A percentile compares a stretch with the other conserved stretches of the same genome.
Evolutionary conservation across 176 grass and related monocot species (phyloP).

Genomic region (Ampelocalamus luodianensis): DNA sequence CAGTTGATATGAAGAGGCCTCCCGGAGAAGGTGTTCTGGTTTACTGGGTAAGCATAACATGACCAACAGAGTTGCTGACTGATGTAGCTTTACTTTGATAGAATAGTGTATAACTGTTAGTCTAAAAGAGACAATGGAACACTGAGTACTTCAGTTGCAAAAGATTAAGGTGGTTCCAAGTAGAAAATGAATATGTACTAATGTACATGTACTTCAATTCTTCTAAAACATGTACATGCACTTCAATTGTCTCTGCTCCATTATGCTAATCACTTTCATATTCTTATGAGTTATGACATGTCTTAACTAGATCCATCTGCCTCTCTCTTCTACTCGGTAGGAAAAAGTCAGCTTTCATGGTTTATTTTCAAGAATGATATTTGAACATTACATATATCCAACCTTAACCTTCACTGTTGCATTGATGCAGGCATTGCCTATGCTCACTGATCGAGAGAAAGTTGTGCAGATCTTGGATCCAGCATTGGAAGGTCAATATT

Average conservation of each 20-base stretch:
- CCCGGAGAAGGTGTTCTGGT: slow-evolving; percentile 90
- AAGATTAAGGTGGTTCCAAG: not conserved
- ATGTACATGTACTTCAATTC: slow-evolving; percentile 13
- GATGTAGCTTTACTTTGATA: slow-evolving; percentile 29
- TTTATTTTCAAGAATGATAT: slow-evolving; percentile 19
- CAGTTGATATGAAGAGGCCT: slow-evolving; percentile 92
- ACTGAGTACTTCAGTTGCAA: slow-evolving; percentile 2
- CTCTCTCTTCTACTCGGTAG: slow-evolving; percentile 29
- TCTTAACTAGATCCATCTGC: slow-evolving; percentile 37
- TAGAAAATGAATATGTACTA: not conserved
- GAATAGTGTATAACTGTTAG: slow-evolving; percentile 12
- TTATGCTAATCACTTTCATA: slow-evolving; percentile 22
- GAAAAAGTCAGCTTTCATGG: slow-evolving; percentile 17
- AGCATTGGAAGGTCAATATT: slow-evolving; percentile 93
- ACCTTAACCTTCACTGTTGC: slow-evolving; percentile 35
- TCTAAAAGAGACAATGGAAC: slow-evolving; percentile 5
- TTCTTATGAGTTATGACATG: not conserved
- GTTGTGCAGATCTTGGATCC: slow-evolving; percentile 90
- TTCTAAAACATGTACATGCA: not conserved
- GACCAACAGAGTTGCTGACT: slow-evolving; percentile 12
- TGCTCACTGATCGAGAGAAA: slow-evolving; percentile 89
- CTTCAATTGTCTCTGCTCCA: slow-evolving; percentile 6
- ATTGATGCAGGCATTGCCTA: slow-evolving; percentile 74
- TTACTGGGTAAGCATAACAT: slow-evolving; percentile 70
- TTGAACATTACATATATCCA: slow-evolving; percentile 31